Base-by-base conservation (phyloP, 2,329 filamentous ascomycete species). In the Pseudogymnoascus sp. region DNA sequence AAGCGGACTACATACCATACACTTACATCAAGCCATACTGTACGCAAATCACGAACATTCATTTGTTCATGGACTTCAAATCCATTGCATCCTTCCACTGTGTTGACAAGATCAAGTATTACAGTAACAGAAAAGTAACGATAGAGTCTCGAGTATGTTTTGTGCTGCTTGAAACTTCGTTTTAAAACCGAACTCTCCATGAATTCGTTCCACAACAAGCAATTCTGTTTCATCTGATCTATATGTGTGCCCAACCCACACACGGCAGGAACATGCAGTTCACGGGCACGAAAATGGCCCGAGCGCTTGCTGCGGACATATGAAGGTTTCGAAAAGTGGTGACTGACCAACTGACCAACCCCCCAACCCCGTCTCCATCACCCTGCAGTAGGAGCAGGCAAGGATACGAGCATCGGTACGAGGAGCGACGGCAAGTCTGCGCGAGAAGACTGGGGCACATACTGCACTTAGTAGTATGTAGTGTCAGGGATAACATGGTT, bases 171-270 rank as follows among this genome's bases (percentile, higher is more conserved):
- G 28, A 34, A 57, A 57, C 51, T 34, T 57, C 51, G 51, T 36
- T 57, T 34, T 57, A 34, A 57, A 57, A 57, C 51, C 51, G 19
- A 16, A 57, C 3, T 57, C 51, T 14, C n/a, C 51, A 21, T 34
- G 28, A 34, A 57, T 13, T 36, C 51, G 51, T 34, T 57, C 51
- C 51, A 57, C 28, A 34, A 11, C 28, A 34, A 34, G 51, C 51
- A 57, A 14, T 34, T 57, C 51, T 6, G 51, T 57, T 57, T 57
- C 51, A 57, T 57, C 51, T 57, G 51, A 57, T 57, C 51, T 57
- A 57, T 57, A 34, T 36, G 51, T 34, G 51, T 57, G 28, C 51
- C 51, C 51, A 36, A 36, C 51, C 13, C 23, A 21, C 45, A 21
- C 19, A 51, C 6, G 4, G 21, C 23, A 34, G 25, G 48, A 57